A percentile compares a stretch with the other conserved stretches of the same genome.
Conservation (phyloP, 176 grass and related monocot species). For the maize (Zea mays) region Zm-B73-REFERENCE-NAM-5.0 NC_050099.1:92847001-92847500, state of each 20-base stretch:
- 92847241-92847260: slow-evolving; percentile 21
- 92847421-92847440: slow-evolving; percentile 20
- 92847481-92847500: slow-evolving; percentile 5
- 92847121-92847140: slow-evolving; percentile 34
- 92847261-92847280: slow-evolving; percentile 31
- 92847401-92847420: slow-evolving; percentile 36
- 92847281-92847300: slow-evolving; percentile 38
- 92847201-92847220: neutral
- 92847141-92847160: slow-evolving; percentile 19
- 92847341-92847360: slow-evolving; percentile 76
- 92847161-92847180: neutral
- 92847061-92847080: neutral
- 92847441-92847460: neutral
- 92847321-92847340: slow-evolving; percentile 61
- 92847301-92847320: slow-evolving; percentile 78
- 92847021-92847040: neutral
- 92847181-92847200: slow-evolving; percentile 34
- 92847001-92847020: neutral
- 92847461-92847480: neutral
- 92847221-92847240: slow-evolving; percentile 13
- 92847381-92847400: slow-evolving; percentile 47
- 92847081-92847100: slow-evolving; percentile 31
- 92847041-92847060: slow-evolving; percentile 31
- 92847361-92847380: slow-evolving; percentile 48
- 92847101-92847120: slow-evolving; percentile 45